A percentile compares a stretch with the other conserved stretches of the same genome.
These are phyloP conservation scores for Pichia sp. DNA, from an alignment of 1,139 yeast species.

Conservation along the genomic window DNA sequence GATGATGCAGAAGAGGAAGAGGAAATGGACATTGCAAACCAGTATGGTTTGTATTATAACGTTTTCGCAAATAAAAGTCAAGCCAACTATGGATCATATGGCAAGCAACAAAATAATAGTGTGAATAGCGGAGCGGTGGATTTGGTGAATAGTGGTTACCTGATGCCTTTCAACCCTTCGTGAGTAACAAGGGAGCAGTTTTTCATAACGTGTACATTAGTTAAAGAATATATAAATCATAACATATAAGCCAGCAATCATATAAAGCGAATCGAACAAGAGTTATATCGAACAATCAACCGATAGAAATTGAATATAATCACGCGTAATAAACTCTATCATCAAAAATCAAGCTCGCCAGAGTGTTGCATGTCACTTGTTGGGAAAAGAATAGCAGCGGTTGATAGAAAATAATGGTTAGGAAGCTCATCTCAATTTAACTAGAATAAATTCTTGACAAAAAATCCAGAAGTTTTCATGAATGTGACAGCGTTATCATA, in stretches of 20 bases:
- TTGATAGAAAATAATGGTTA: background rate
- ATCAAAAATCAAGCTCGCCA: background rate
- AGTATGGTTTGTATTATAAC: conserved; percentile 31
- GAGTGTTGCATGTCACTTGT: background rate
- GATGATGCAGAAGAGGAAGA: conserved; percentile 30
- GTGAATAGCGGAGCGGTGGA: conserved; percentile 12
- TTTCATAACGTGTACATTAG: background rate
- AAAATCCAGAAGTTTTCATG: conserved; percentile 69
- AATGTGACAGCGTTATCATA: conserved; percentile 70
- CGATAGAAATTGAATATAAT: background rate
- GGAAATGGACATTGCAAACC: conserved; percentile 29
- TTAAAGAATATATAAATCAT: background rate
- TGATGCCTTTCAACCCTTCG: conserved; percentile 37
- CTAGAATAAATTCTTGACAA: conserved; percentile 47
- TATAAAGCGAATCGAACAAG: background rate
- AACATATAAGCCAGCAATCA: background rate
- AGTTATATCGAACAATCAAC: background rate
- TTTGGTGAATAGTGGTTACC: conserved; percentile 23
- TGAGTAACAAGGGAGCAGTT: conserved; percentile 8
- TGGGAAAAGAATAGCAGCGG: background rate
- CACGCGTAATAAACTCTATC: background rate
- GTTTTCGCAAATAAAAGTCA: conserved; percentile 24
- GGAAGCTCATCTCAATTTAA: background rate
- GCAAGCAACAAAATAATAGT: conserved; percentile 3
- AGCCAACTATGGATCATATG: conserved; percentile 8